Percentiles rank a stretch among this genome's conserved stretches.
Conservation (phyloP, 345 rosid genomes). For the Hypericum androsaemum region DNA sequence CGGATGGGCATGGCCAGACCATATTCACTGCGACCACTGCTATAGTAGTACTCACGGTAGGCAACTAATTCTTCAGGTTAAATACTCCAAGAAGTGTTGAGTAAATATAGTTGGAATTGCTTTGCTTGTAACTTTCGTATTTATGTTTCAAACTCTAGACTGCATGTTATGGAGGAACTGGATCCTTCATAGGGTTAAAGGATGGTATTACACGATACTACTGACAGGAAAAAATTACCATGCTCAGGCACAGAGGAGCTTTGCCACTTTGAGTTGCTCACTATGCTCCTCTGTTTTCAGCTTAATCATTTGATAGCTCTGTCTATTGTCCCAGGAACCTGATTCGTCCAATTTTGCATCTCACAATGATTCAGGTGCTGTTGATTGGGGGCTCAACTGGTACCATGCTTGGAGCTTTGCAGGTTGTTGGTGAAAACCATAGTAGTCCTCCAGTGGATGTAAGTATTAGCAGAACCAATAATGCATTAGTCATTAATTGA, state of each 20-base stretch:
- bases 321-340: background rate
- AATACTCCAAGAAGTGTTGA: too few relatives aligned
- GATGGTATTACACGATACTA: too few relatives aligned
- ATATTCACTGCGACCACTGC: constrained; percentile 97
- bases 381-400: constrained; percentile 97
- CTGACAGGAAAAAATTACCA: too few relatives aligned
- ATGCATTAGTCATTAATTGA: background rate
- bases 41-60: constrained; percentile 88
- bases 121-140: too few relatives aligned
- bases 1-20: constrained; percentile 97
- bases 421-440: constrained; percentile 77
- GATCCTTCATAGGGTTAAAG: too few relatives aligned
- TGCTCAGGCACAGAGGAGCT: too few relatives aligned
- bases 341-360: background rate
- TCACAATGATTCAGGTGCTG: constrained; percentile 46
- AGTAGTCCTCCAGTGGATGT: constrained; percentile 58
- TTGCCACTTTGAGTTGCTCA: too few relatives aligned
- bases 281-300: too few relatives aligned
- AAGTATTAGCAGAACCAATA: constrained; percentile 25
- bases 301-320: too few relatives aligned
- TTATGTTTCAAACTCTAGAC: too few relatives aligned
- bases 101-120: too few relatives aligned
- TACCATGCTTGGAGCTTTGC: constrained; percentile 90
- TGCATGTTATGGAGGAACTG: too few relatives aligned
- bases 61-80: constrained; percentile 12